Evolutionary conservation across 768 basidiomycete genomes (phyloP).

Genomic region (Lactifluus pinguis): DNA sequence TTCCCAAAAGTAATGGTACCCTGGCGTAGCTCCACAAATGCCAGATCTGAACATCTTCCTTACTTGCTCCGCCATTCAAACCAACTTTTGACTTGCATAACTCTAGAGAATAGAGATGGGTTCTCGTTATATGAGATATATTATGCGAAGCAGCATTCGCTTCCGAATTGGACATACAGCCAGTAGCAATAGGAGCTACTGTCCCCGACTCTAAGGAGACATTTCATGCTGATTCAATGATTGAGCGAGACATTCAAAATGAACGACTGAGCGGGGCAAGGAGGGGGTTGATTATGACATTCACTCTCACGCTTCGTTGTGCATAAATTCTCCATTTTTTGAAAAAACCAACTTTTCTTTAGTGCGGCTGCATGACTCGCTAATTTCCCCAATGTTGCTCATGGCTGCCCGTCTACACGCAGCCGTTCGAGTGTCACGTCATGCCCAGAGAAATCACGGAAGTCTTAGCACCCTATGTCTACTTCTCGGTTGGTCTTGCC

Average conservation of each 20-base stretch:
- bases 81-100: too few species aligned
- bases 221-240: too few species aligned
- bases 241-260: too few species aligned
- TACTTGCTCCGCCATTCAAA: too few species aligned
- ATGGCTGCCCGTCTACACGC: slow-evolving; percentile 52
- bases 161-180: too few species aligned
- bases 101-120: too few species aligned
- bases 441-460: slow-evolving; percentile 60
- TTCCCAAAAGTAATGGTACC: slow-evolving; percentile 12
- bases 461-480: slow-evolving; percentile 75
- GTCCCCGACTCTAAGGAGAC: too few species aligned
- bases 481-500: slow-evolving; percentile 25
- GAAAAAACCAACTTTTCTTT: slow-evolving; percentile 24
- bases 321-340: background rate
- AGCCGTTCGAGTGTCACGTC: slow-evolving; percentile 86
- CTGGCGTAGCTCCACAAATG: background rate
- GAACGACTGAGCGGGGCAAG: too few species aligned
- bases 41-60: too few species aligned
- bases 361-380: slow-evolving; percentile 78
- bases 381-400: slow-evolving; percentile 84
- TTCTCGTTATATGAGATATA: too few species aligned
- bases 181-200: too few species aligned
- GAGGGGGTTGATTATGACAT: background rate
- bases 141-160: too few species aligned
- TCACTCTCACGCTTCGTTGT: background rate